phyloP scores from a whole-genome alignment of 257 asterid genomes.

The Solanum pimpinellifolium region DNA sequence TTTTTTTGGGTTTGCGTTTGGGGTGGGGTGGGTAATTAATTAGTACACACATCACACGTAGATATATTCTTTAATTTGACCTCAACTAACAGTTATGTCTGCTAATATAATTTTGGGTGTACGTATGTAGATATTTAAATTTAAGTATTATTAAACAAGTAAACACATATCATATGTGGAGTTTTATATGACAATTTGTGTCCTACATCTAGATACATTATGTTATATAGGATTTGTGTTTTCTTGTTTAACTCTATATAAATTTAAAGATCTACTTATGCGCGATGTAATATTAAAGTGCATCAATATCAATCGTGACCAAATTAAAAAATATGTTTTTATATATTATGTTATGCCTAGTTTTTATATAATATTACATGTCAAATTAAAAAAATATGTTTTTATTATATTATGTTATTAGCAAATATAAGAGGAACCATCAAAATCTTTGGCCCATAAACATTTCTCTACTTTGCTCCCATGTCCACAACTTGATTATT shows the following conservation, averaged over 20 bases:
- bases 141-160: too few relatives aligned
- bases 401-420: too few relatives aligned
- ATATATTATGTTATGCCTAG: not conserved
- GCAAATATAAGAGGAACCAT: not conserved
- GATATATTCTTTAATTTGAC: too few relatives aligned
- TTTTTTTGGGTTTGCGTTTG: not conserved
- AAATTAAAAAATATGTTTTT: too few relatives aligned
- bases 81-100: too few relatives aligned
- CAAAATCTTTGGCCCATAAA: not conserved
- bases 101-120: not conserved
- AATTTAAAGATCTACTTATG: too few relatives aligned
- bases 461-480: not conserved
- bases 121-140: too few relatives aligned
- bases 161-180: not conserved
- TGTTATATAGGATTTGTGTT: too few relatives aligned
- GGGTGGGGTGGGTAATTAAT: not conserved
- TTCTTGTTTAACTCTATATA: not conserved
- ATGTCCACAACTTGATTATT: not conserved
- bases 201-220: too few relatives aligned
- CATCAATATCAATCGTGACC: too few relatives aligned
- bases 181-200: not conserved
- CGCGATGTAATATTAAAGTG: rapidly evolving
- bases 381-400: not conserved
- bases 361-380: not conserved
- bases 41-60: not conserved